Evolutionary conservation across 1,139 yeast genomes (phyloP).

Genomic region (Zygoascus meyerae): DNA sequence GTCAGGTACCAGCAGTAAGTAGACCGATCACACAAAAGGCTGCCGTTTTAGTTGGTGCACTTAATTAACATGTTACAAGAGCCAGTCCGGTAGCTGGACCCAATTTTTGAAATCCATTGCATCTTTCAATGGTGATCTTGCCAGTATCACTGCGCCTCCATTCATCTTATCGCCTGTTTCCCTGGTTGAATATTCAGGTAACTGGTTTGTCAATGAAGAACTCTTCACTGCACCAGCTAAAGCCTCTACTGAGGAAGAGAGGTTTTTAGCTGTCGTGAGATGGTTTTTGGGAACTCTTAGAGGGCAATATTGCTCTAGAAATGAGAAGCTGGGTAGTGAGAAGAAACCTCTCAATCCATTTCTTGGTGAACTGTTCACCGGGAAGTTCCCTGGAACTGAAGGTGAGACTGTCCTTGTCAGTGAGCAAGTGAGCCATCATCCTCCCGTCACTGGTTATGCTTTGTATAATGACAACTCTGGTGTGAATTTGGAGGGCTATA

Average conservation of each 20-base stretch:
- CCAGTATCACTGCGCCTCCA: slow-evolving; percentile 97
- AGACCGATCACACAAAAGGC: background rate
- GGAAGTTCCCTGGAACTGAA: slow-evolving; percentile 56
- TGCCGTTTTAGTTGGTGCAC: no score
- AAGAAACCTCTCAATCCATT: slow-evolving; percentile 95
- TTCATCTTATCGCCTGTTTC: slow-evolving; percentile 90
- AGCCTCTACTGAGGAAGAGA: slow-evolving; percentile 42
- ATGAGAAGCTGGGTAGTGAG: slow-evolving; percentile 84
- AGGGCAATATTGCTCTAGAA: slow-evolving; percentile 90
- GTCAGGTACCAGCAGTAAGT: slow-evolving; percentile 19
- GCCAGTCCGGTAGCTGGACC: slow-evolving; percentile 23
- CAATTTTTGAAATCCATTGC: slow-evolving; percentile 81
- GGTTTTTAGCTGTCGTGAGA: slow-evolving; percentile 75
- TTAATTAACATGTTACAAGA: background rate
- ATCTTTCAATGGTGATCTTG: slow-evolving; percentile 88
- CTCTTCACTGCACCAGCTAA: slow-evolving; percentile 64
- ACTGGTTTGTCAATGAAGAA: slow-evolving; percentile 77
- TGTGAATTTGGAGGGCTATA: slow-evolving; percentile 75
- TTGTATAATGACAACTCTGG: slow-evolving; percentile 66
- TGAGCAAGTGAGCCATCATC: slow-evolving; percentile 95
- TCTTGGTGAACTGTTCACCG: slow-evolving; percentile 86
- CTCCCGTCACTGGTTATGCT: slow-evolving; percentile 88
- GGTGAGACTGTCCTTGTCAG: slow-evolving; percentile 59
- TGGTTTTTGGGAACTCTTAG: slow-evolving; percentile 91
- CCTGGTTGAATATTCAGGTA: slow-evolving; percentile 82